phyloP scores from a whole-genome alignment of 805 yeast species.

The Monosporozyma yasuniensis region DNA sequence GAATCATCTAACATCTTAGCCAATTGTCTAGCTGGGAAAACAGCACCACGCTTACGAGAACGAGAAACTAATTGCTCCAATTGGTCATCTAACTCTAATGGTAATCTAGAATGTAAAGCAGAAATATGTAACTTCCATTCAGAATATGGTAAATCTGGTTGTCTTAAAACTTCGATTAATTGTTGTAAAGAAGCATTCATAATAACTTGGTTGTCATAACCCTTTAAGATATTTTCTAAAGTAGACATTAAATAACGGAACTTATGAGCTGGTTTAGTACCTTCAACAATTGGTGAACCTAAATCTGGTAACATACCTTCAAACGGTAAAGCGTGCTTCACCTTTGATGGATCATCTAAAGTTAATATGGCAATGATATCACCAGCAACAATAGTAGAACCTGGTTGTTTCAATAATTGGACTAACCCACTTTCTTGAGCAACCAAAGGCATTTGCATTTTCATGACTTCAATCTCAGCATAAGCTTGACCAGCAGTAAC shows the following conservation, averaged over 20 bases:
- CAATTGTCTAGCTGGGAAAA: constrained; percentile 89
- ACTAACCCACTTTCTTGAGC: constrained; percentile 91
- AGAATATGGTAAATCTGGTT: constrained; percentile 80
- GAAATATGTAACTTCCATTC: constrained; percentile 84
- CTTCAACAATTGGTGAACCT: constrained; percentile 76
- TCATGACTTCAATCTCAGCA: constrained; percentile 99
- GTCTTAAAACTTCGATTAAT: constrained; percentile 62
- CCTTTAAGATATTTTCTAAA: constrained; percentile 71
- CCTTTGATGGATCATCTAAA: constrained; percentile 93
- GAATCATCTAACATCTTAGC: constrained; percentile 61
- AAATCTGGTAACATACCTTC: constrained; percentile 88
- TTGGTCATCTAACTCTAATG: constrained; percentile 61
- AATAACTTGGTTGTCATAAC: constrained; percentile 92
- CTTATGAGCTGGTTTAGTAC: constrained; percentile 75
- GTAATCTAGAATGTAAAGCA: constrained; percentile 87
- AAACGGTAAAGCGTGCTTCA: constrained; percentile 90
- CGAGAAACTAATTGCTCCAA: constrained; percentile 61
- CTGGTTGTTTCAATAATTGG: constrained; percentile 93
- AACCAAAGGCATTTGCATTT: constrained; percentile 96
- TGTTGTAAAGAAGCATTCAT: constrained; percentile 75
- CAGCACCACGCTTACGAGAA: constrained; percentile 54
- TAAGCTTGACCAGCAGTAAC: constrained; percentile 83
- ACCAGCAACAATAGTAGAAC: constrained; percentile 94
- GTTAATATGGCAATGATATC: constrained; percentile 92
- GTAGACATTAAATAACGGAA: constrained; percentile 51